These are phyloP conservation scores for Rhynchospora pubera DNA, from an alignment of 176 grass and related monocot species.

Conservation along the genomic window DNA sequence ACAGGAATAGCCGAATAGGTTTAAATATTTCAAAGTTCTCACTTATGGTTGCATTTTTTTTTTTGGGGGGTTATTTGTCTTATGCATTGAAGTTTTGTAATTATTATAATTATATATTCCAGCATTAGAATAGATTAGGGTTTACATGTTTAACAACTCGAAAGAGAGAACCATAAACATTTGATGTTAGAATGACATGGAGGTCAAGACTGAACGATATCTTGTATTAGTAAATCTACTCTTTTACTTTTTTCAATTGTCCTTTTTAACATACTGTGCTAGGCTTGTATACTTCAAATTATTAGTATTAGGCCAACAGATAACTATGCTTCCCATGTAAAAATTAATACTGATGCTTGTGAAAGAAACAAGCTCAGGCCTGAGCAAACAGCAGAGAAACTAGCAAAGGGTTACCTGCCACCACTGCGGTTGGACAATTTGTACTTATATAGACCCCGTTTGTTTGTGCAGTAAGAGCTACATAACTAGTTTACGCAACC, in stretches of 20 bases:
- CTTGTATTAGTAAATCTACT: not conserved
- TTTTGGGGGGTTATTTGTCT: not conserved
- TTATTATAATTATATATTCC: not conserved
- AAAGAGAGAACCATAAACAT: not conserved
- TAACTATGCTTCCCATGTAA: not conserved
- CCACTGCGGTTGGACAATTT: no score
- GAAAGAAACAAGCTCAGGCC: not conserved
- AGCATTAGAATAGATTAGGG: constrained; percentile 7
- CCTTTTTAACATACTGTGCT: not conserved
- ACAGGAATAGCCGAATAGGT: not conserved
- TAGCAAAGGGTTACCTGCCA: no score
- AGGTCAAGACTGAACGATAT: not conserved
- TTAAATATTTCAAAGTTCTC: not conserved
- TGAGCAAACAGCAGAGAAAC: no score
- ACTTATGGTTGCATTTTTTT: not conserved
- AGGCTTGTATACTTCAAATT: not conserved
- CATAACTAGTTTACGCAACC: no score
- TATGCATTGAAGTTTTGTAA: not conserved
- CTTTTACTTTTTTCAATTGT: not conserved
- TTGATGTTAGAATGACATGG: constrained; percentile 3
- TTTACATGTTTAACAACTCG: not conserved
- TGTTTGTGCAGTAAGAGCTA: no score
- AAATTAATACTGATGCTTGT: not conserved
- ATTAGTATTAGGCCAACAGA: not conserved
- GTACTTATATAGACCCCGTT: no score